Percentiles rank a stretch among this genome's conserved stretches.
Conservation (phyloP, 371 early-diverging fungal genomes). For the Saksenaea oblongispora region DNA sequence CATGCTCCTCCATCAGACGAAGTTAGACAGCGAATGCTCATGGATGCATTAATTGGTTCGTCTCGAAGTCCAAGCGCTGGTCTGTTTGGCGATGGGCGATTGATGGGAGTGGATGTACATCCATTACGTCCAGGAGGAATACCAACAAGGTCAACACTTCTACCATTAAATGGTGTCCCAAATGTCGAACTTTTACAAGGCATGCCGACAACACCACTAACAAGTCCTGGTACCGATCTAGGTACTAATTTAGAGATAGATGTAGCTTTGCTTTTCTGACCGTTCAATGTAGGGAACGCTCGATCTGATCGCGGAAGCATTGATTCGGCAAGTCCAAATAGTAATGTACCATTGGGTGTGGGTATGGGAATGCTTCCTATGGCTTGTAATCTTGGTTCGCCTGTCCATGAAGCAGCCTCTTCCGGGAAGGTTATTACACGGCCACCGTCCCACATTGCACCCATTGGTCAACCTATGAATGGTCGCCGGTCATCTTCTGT, state of each 20-base stretch:
- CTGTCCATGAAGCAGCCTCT: neutral
- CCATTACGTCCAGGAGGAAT: neutral
- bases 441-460: constrained; percentile 22
- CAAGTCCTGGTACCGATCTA: neutral
- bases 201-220: neutral
- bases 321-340: neutral
- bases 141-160: constrained; percentile 9
- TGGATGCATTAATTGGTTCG: constrained; percentile 23
- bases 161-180: constrained; percentile 4
- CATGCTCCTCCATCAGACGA: constrained; percentile 3
- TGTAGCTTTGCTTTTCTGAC: neutral
- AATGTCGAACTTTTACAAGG: neutral
- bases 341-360: neutral
- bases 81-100: neutral
- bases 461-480: constrained; percentile 39
- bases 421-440: neutral
- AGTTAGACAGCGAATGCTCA: constrained; percentile 16
- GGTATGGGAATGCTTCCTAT: neutral
- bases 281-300: neutral
- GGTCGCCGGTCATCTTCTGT: constrained; percentile 19
- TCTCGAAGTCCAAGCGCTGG: constrained; percentile 4
- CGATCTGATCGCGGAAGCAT: neutral
- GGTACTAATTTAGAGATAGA: neutral
- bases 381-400: neutral
- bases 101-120: neutral